Percentiles rank a stretch among this genome's conserved stretches.
These are phyloP conservation scores for Boletellus ananas DNA, from an alignment of 768 basidiomycete species.

Conservation along the genomic window DNA sequence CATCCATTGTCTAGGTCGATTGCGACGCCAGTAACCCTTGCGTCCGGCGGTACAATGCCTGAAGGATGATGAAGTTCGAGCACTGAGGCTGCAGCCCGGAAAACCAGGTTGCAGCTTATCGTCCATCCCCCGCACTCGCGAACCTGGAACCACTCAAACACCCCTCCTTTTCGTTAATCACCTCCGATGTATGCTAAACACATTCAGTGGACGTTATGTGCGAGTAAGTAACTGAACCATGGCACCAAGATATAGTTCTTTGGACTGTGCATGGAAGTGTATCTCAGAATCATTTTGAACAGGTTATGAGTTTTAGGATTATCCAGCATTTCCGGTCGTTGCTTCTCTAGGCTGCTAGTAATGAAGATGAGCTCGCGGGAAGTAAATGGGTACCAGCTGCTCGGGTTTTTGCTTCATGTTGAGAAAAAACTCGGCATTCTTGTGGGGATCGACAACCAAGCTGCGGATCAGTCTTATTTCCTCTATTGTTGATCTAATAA, in stretches of 20 bases:
- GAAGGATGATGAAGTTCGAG: not conserved
- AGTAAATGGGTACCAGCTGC: not conserved
- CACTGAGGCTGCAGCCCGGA: not conserved
- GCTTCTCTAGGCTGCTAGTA: not conserved
- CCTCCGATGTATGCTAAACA: not conserved
- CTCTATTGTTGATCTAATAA: constrained; percentile 4
- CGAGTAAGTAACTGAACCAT: not conserved
- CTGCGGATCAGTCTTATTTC: not conserved
- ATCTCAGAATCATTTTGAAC: not conserved
- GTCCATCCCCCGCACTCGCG: not conserved
- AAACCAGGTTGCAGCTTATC: not conserved
- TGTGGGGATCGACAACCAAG: constrained; percentile 1
- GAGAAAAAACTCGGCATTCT: not conserved
- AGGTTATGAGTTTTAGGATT: not conserved
- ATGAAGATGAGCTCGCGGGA: too few species aligned
- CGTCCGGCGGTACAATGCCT: not conserved
- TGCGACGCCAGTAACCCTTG: not conserved
- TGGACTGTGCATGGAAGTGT: constrained; percentile 3
- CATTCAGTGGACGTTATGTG: not conserved
- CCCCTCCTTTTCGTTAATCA: not conserved
- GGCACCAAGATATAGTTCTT: not conserved
- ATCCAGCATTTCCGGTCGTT: not conserved
- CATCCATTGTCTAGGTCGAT: not conserved
- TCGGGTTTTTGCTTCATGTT: not conserved
- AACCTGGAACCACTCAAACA: not conserved